Base-by-base conservation (phyloP, 345 rosid genomes). In the Fremontodendron californicum region DNA sequence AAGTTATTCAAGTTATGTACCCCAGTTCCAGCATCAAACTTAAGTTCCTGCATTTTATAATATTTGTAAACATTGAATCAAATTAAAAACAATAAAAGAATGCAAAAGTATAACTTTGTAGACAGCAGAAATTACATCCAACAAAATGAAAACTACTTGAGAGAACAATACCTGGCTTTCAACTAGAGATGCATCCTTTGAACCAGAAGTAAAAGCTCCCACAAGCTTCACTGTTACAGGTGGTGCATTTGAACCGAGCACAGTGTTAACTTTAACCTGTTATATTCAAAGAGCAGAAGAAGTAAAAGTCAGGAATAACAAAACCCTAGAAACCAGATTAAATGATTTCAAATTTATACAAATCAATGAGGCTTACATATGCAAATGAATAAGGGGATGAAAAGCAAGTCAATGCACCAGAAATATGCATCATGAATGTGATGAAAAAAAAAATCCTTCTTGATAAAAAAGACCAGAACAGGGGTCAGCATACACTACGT, bases 221-320 rank as follows among this genome's bases (percentile, higher is more conserved):
- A 84, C 82, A 75, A 94, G 91, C 82, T 89, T 90, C 85, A 96
- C 93, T 45, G 84, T 86, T 80, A 94, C 82, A 67, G 95, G 84
- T 69, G 99, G 99, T 78, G 94, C 89, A 82, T 81, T 89, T 63
- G 97, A 88, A 75, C 97, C 96, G 48, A 94, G 91, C 8, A 88
- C 97, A 33, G 98, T 94, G 83, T 84, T 90, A 74, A 96, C 97
- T 83, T 76, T 88, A 79, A 94, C 97, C 99, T 96, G 88, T 80
- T 5, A 80, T 19, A 75, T 8, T 43, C 57, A 73, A 37, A 16
- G 33, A 73, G 40, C 19, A 74, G 48, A 66, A 51, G n/a, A 40
- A 33, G 23, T 31, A 71, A 48, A 9, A 71, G n/a, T 21, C 75
- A 73, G 5, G 5, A 68, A 37, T n/a, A 73, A 73, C 23, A 54